These are phyloP conservation scores for Arthrobotrys sphaeroides DNA, from an alignment of 2,329 filamentous ascomycete species.

Conservation along the genomic window DNA sequence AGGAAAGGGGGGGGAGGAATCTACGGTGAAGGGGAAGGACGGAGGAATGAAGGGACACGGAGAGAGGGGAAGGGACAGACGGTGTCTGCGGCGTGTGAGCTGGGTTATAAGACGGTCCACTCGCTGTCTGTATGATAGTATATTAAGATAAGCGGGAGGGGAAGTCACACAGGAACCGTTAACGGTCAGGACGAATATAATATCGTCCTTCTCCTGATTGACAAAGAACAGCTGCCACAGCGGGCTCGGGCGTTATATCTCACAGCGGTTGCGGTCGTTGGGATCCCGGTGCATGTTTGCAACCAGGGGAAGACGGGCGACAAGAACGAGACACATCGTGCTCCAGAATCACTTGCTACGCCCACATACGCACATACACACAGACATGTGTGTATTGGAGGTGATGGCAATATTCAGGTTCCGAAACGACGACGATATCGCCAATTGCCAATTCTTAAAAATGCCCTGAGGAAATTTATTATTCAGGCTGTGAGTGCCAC, in stretches of 20 bases:
- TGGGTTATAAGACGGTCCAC: neutral
- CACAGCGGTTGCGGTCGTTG: neutral
- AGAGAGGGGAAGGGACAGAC: neutral
- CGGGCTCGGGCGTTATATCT: neutral
- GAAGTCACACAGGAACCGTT: conserved; percentile 11
- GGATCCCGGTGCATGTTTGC: neutral
- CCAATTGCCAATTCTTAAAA: neutral
- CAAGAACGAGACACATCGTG: conserved; percentile 22
- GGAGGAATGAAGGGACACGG: conserved; percentile 7
- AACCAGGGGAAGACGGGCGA: neutral
- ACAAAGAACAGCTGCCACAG: neutral
- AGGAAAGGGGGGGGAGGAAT: neutral
- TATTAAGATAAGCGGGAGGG: conserved; percentile 15
- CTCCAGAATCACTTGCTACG: conserved; percentile 5
- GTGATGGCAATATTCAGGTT: neutral
- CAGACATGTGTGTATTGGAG: neutral
- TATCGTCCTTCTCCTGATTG: neutral
- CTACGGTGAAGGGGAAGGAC: neutral
- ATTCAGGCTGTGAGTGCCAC: conserved; percentile 12
- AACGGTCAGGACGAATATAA: neutral
- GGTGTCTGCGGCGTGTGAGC: neutral
- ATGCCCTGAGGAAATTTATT: neutral
- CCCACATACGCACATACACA: neutral
- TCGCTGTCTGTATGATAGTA: neutral
- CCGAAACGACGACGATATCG: conserved; percentile 15